Evolutionary conservation across 2,329 filamentous ascomycete genomes (phyloP).

Genomic region (Phaeosphaeria sp.): DNA sequence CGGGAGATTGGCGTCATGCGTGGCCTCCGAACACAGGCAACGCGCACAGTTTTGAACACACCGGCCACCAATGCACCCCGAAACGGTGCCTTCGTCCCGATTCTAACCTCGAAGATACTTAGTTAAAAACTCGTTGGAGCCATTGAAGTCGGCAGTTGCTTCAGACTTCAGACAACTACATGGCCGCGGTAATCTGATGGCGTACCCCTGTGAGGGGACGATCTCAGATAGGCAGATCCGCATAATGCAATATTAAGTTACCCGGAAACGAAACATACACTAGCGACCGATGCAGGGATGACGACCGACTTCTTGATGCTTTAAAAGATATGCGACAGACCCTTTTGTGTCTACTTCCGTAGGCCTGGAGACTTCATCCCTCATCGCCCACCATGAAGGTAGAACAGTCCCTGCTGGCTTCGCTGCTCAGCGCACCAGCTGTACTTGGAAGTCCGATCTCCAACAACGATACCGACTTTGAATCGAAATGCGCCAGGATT

Average conservation of each 20-base stretch:
- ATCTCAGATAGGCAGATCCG: not conserved
- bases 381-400: constrained; percentile 24
- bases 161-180: not conserved
- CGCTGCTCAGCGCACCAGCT: constrained; percentile 15
- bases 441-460: constrained; percentile 4
- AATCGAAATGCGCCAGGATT: constrained; percentile 34
- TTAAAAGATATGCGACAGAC: not conserved
- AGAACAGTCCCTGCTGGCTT: constrained; percentile 15
- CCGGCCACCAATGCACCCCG: too few species aligned
- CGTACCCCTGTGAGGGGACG: not conserved
- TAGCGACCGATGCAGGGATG: not conserved
- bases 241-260: not conserved
- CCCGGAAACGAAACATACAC: not conserved
- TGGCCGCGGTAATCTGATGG: not conserved
- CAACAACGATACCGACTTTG: constrained; percentile 19
- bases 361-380: not conserved
- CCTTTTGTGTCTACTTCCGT: not conserved
- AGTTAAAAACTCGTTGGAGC: not conserved
- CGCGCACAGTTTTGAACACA: not conserved
- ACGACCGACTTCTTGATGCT: not conserved
- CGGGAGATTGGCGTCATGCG: not conserved
- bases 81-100: not conserved
- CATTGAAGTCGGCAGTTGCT: not conserved
- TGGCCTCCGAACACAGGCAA: not conserved
- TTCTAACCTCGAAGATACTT: not conserved